Base-by-base conservation (phyloP, 192 early-diverging fungal genomes). In the Coemansia sp. region DNA sequence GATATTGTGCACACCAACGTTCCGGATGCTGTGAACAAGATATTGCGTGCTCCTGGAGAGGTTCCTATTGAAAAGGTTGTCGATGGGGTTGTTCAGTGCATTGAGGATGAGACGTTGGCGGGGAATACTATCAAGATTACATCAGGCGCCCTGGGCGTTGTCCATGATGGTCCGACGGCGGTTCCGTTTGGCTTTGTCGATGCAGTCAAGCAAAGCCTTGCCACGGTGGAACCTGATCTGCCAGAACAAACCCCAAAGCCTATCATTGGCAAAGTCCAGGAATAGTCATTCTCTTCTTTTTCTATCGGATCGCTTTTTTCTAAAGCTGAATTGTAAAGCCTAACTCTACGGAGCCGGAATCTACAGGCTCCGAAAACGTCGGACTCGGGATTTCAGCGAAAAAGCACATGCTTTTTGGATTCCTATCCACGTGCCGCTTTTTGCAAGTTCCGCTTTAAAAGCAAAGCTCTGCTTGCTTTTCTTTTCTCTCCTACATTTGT, bases 61-160 rank as follows among this genome's bases (percentile, higher is more conserved):
- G 10, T 84, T 57, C 58, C 73, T 1, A 65, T 73, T 2, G 76
- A 79, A 17, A 74, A 75, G 69, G 87, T 89, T 2, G 80, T 84
- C 4, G 79, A 80, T 29, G 84, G 83, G 60, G 84, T 85, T 56
- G 63, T 89, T 62, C 25, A 77, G 22, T 73, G 84, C 60, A 86
- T 89, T 21, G 83, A 87, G 64, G 86, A 87, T 50, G 84, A 88
- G 38, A 39, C 58, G 1, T 74, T 79, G 58, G 76, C 60, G 5
- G 86, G 85, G 24, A 83, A 88, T 50, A 74, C 76, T 17, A 68
- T 84, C 38, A 73, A 66, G 52, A 53, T 84, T 29, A 35, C 74
- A 24, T 63, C 82, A 12, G 74, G 67, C 0, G 58, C 10, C 14
- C 23, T 53, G 43, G 65, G 66, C 2, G 22, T 69, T 29, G 55